These are phyloP conservation scores for Aspergillus udagawae DNA, from an alignment of 2,329 filamentous ascomycete species.

Conservation along the genomic window DNA sequence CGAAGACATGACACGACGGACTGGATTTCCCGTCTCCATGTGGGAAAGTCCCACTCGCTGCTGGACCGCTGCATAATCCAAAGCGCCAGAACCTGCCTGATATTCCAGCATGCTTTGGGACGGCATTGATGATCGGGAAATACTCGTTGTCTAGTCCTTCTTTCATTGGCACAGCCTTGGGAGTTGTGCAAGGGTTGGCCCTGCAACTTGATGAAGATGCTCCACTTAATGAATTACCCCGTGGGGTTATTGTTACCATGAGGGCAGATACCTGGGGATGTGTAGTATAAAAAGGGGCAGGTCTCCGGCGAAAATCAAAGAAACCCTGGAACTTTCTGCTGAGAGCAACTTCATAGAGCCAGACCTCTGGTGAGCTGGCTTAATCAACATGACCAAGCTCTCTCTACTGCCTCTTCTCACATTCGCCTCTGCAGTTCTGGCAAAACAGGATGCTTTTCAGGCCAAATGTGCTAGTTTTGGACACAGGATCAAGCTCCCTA, in stretches of 20 bases:
- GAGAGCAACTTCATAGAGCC: neutral
- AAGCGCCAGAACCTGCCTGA: too few species aligned
- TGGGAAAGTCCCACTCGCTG: neutral
- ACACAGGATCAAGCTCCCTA: slow-evolving; percentile 23
- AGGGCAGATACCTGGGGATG: neutral
- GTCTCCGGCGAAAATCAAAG: neutral
- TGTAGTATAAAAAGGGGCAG: neutral
- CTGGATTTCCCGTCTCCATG: neutral
- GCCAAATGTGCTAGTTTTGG: slow-evolving; percentile 22
- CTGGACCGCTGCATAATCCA: neutral
- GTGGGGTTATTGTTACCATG: neutral
- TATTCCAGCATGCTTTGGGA: neutral
- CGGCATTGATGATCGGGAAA: neutral
- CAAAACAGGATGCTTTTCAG: slow-evolving; percentile 23
- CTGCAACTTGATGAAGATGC: neutral
- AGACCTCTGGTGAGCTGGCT: neutral
- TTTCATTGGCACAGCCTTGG: slow-evolving; percentile 4
- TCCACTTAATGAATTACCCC: neutral
- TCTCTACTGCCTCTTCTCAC: slow-evolving; percentile 13
- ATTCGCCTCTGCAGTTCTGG: slow-evolving; percentile 17
- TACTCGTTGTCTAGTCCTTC: neutral
- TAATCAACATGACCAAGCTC: slow-evolving; percentile 10
- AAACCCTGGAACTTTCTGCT: neutral
- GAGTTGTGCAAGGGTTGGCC: neutral
- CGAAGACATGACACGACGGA: neutral